phyloP scores from a whole-genome alignment of 495 filamentous ascomycete genomes.

The Neurospora africana region DNA sequence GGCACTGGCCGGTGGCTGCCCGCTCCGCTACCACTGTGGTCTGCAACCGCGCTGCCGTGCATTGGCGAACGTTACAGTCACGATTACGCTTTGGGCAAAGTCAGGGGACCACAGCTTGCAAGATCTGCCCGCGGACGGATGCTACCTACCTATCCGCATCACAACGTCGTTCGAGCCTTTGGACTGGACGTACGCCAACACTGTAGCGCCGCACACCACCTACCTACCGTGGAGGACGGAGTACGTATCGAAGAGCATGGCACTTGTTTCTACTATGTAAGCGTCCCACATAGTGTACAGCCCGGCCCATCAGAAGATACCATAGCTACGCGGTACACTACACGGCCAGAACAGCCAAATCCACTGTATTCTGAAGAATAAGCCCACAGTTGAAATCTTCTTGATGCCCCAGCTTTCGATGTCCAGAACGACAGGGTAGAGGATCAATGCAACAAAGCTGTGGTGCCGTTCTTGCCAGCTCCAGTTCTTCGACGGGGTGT shows the following conservation, averaged over 20 bases:
- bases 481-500: not conserved
- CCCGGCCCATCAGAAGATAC: not conserved
- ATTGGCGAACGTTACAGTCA: constrained; percentile 27
- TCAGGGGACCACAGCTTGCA: constrained; percentile 22
- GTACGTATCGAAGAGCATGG: not conserved
- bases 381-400: not conserved
- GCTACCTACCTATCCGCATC: constrained; percentile 11
- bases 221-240: not conserved
- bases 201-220: not conserved
- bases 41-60: constrained; percentile 11
- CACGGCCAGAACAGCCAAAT: not conserved
- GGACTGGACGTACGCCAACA: not conserved
- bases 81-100: constrained; percentile 28
- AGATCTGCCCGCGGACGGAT: constrained; percentile 24
- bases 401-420: not conserved
- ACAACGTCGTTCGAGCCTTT: constrained; percentile 4
- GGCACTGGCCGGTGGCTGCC: constrained; percentile 25
- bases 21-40: constrained; percentile 19
- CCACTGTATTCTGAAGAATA: not conserved
- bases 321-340: not conserved
- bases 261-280: not conserved
- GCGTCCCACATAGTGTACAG: not conserved
- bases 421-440: not conserved
- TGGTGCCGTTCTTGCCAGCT: not conserved
- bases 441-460: not conserved